Evolutionary conservation across 306 rosid species (phyloP).

Genomic region (Potentilla sterilis): DNA sequence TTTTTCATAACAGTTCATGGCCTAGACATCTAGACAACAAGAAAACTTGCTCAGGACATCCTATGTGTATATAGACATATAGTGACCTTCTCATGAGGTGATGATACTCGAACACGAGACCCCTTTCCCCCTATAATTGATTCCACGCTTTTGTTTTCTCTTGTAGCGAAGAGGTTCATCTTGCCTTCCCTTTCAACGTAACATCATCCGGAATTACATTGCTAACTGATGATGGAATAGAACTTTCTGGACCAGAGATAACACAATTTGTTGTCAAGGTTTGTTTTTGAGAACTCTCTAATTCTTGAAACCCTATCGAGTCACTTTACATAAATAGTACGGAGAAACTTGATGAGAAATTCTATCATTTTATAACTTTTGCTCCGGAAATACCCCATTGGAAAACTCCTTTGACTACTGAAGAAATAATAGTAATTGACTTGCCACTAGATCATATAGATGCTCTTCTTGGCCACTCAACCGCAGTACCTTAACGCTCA

Average conservation of each 20-base stretch:
- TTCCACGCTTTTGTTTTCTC: slow-evolving; percentile 26
- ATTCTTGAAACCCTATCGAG: slow-evolving; percentile 12
- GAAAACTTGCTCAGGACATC: neutral
- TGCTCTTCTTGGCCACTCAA: neutral
- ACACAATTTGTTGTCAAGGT: slow-evolving; percentile 77
- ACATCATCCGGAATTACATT: slow-evolving; percentile 67
- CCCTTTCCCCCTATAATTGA: neutral
- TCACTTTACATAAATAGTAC: neutral
- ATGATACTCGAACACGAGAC: neutral
- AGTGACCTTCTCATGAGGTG: neutral
- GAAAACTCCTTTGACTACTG: neutral
- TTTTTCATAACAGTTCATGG: neutral
- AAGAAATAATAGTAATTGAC: neutral
- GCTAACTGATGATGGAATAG: slow-evolving; percentile 59
- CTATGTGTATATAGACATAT: neutral
- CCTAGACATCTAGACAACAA: neutral
- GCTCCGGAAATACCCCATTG: neutral
- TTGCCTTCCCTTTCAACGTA: slow-evolving; percentile 71
- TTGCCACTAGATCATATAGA: neutral
- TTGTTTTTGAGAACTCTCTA: slow-evolving; percentile 37
- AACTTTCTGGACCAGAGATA: slow-evolving; percentile 65
- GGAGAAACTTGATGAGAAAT: neutral
- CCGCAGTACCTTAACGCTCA: neutral
- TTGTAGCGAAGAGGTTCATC: slow-evolving; percentile 71
- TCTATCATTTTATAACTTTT: slow-evolving; percentile 6